These are phyloP conservation scores for Rhodotorula babjevae DNA, from an alignment of 768 basidiomycete species.

Conservation along the genomic window DNA sequence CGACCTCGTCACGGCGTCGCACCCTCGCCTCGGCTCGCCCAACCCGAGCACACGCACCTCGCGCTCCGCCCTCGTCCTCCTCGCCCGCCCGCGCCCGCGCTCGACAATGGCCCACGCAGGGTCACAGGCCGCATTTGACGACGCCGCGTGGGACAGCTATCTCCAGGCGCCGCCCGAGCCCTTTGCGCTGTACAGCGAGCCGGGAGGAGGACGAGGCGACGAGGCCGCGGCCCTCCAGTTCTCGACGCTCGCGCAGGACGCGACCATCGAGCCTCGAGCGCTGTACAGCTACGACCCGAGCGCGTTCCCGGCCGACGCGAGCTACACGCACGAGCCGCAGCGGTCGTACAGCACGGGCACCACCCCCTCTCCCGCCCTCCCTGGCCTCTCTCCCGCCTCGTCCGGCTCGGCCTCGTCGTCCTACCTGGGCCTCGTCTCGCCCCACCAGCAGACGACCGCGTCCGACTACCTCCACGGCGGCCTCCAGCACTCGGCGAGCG, in stretches of 20 bases:
- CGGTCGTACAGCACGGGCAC: neutral
- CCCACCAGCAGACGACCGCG: conserved; percentile 1
- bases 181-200: neutral
- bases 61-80: neutral
- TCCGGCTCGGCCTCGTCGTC: conserved; percentile 16
- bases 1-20: too few relatives aligned
- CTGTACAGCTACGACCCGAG: neutral
- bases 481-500: neutral
- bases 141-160: neutral
- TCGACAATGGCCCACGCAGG: neutral
- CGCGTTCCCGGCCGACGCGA: conserved; percentile 2
- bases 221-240: too few relatives aligned
- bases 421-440: conserved; percentile 12
- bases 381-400: conserved; percentile 25
- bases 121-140: neutral
- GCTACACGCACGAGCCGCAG: conserved; percentile 3
- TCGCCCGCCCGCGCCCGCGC: neutral
- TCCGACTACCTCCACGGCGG: neutral
- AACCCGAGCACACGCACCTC: too few relatives aligned
- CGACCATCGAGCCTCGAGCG: too few relatives aligned
- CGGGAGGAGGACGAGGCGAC: too few relatives aligned
- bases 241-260: neutral
- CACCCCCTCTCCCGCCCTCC: conserved; percentile 15
- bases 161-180: neutral
- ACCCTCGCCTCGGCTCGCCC: too few relatives aligned